Base-by-base conservation (phyloP, 495 filamentous ascomycete genomes). In the Daldinia vernicosa region DNA sequence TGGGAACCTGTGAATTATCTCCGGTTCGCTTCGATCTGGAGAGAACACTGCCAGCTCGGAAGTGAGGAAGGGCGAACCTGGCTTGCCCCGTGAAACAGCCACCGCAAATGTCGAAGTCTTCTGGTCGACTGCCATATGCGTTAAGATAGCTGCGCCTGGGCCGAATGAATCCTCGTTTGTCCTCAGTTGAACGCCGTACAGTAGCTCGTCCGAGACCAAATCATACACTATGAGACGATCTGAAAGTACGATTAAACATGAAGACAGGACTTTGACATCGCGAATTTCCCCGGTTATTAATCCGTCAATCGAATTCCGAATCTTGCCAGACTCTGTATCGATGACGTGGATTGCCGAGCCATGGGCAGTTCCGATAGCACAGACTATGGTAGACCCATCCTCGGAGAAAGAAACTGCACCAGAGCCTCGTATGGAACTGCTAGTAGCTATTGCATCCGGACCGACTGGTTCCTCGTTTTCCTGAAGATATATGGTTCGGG, bases 311-410 rank as follows among this genome's bases (percentile, higher is more conserved):
- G 86, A 83, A 47, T 84, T 81, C 22, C 80, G 81, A 59, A 92
- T 77, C 19, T 72, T 74, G 1, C 90, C 90, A 1, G 83, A 85
- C 55, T 80, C 78, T 2, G 89, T 81, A 71, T 91, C 86, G 63
- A 92, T 84, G 45, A 92, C 79, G 62, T 89, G 84, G 24, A 92
- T 72, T 12, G 85, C 74, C 4, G 83, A 85, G 26, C 83, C 79
- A 11, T 83, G 77, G 17, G 77, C 57, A 26, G 78, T 75, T 17
- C 80, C 81, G 26, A 80, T 73, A 28, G 84, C 82, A 66, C 80
- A 89, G 32, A 93, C 95, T 28, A 98, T 83, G 2, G 92, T 85
- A 4, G 96, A 98, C 1, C 93, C 94, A 78, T 99, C 95, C 60
- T 91, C 86, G 1, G 95, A 96, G 77, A 92, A 97, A 17, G 89